These are phyloP conservation scores for Lactarius hengduanensis DNA, from an alignment of 768 basidiomycete species.

Conservation along the genomic window DNA sequence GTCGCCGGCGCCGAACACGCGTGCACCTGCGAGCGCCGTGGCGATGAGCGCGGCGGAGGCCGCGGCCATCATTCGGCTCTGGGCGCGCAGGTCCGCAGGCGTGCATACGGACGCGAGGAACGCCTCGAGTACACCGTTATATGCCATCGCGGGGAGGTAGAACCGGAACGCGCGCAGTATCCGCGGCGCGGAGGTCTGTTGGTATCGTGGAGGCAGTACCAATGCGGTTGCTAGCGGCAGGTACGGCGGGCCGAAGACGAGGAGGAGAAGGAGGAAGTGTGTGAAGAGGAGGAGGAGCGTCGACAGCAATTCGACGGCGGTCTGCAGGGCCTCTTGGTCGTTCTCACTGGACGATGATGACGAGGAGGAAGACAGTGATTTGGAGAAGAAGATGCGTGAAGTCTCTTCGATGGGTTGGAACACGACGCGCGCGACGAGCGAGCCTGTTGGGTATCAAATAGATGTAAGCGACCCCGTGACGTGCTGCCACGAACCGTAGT, in stretches of 20 bases:
- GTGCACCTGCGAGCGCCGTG: slow-evolving; percentile 49
- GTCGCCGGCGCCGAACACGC: slow-evolving; percentile 51
- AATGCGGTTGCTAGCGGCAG: slow-evolving; percentile 65
- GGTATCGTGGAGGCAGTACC: slow-evolving; percentile 68
- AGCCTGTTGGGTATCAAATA: slow-evolving; percentile 51
- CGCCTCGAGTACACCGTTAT: slow-evolving; percentile 91
- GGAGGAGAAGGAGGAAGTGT: slow-evolving; percentile 69
- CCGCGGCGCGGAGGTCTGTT: slow-evolving; percentile 68
- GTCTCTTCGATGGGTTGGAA: slow-evolving; percentile 98
- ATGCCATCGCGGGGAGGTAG: slow-evolving; percentile 86
- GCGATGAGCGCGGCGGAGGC: slow-evolving; percentile 70
- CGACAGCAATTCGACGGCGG: slow-evolving; percentile 50
- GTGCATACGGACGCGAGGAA: slow-evolving; percentile 81
- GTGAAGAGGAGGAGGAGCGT: slow-evolving; percentile 55
- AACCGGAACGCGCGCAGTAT: slow-evolving; percentile 80
- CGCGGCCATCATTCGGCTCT: slow-evolving; percentile 80
- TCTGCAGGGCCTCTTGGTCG: slow-evolving; percentile 27
- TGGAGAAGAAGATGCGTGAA: slow-evolving; percentile 85
- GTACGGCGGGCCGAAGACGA: slow-evolving; percentile 74
- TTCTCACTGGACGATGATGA: slow-evolving; percentile 1
- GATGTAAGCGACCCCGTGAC: not conserved
- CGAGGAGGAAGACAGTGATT: slow-evolving; percentile 36
- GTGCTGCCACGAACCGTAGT: slow-evolving; percentile 69
- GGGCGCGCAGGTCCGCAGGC: slow-evolving; percentile 46
- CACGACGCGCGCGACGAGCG: slow-evolving; percentile 85